Base-by-base conservation (phyloP, 306 rosid genomes). In the Vigna nakashimae region DNA sequence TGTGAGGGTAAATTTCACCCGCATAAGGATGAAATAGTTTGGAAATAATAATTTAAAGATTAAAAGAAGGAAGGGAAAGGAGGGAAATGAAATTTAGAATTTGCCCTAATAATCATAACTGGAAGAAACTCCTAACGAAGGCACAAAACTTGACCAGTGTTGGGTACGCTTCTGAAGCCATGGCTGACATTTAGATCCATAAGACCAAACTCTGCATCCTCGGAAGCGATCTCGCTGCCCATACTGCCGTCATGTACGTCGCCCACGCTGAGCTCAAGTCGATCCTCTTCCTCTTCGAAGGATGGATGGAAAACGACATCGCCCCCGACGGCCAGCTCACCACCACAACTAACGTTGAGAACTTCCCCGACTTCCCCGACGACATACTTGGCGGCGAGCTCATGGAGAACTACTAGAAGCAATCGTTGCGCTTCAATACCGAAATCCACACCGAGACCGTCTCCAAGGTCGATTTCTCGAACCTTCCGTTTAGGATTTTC, bases 301-400 rank as follows among this genome's bases (percentile, higher is more conserved):
- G 97, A 2, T 90, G 95, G 92, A 90, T 91, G 97, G 97, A 93
- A 48, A 91, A 91, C 83, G 92, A 80, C 73, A 88, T 94, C 71
- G 96, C 92, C 65, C 91, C 96, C 17, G 98, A 93, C 2, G 94
- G 97, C 9, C 98, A 94, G 86, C 96, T 90, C 84, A 91, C 97
- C 30, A 94, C 94, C 34, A 91, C 96, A 30, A 69, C 98, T 57
- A 96, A 91, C 15, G 98, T 94, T 24, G 96, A 94, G 85, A 94
- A 94, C 65, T 94, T 91, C 76, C 97, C 96, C 0, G 96, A 94
- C 0, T 94, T 94, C 53, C 91, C 97, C 10, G 89, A 82, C 0
- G 96, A 94, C 1, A 84, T 94, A 69, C 71, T 79, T 3, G 97
- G 96, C n/a, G 78, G 81, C 24, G 94, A 94, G 16, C 96, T 91